Percentiles rank a stretch among this genome's conserved stretches.
Evolutionary conservation across 169 alveolate species (phyloP).

Genomic region (Babesia ovis): DNA sequence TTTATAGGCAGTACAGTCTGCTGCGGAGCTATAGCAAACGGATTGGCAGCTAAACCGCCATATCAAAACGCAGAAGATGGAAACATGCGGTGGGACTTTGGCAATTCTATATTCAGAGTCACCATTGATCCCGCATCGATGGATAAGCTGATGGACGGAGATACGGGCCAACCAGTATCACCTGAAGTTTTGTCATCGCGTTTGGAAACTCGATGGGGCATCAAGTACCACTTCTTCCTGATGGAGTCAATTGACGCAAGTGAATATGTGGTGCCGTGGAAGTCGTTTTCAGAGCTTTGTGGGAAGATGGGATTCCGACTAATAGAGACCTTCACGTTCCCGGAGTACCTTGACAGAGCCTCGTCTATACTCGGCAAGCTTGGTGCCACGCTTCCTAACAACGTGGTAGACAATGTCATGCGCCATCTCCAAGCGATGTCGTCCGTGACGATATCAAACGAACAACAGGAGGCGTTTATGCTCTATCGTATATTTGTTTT

Average conservation of each 20-base stretch:
- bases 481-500: constrained; percentile 61
- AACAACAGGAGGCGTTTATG: constrained; percentile 56
- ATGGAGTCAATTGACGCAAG: constrained; percentile 79
- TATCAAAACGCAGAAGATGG: constrained; percentile 20
- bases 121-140: constrained; percentile 44
- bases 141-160: constrained; percentile 17
- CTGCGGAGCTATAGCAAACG: constrained; percentile 47
- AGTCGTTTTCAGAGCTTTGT: constrained; percentile 44
- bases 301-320: constrained; percentile 45
- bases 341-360: constrained; percentile 53
- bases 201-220: constrained; percentile 67
- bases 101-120: constrained; percentile 61
- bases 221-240: constrained; percentile 73
- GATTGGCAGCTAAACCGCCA: constrained; percentile 25
- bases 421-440: constrained; percentile 31
- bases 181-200: constrained; percentile 1
- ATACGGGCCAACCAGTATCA: neutral
- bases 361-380: neutral
- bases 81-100: constrained; percentile 49
- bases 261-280: constrained; percentile 78
- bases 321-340: constrained; percentile 48
- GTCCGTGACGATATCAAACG: constrained; percentile 28
- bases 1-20: constrained; percentile 86
- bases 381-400: constrained; percentile 6
- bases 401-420: constrained; percentile 45